Evolutionary conservation across 1,284 basidiomycete genomes (phyloP), one percentile per base, ranked within the genome.

Genomic region (Gymnopus androsaceus): DNA sequence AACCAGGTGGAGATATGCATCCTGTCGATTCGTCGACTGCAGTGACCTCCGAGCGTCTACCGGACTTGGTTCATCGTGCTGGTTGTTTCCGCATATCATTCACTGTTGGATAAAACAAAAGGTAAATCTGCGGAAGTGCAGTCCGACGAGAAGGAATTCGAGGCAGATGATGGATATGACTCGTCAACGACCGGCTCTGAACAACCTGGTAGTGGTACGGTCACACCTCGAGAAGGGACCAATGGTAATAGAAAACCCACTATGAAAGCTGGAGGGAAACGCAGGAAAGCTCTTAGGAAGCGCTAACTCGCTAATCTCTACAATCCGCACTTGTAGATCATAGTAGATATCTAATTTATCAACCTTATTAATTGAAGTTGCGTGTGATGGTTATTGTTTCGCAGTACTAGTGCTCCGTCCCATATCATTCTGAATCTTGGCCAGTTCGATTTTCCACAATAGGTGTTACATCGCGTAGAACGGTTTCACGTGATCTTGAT

Each of bases 61-160:
- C 68, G 73, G 45, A 85, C 84, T 19, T 85, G 83, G 83, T 78
- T 81, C 59, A 51, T 69, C 46, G 57, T 63, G 41, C 63, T 83
- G 50, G 54, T 76, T 46, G 50, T 56, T 36, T 56, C 58, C 55
- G 52, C 67, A 31, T 63, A 53, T 36, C 28, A 17, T 15, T 45
- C 9, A 2, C 21, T 30, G 23, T 19, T 28, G n/a, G 31, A 52
- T 5, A 44, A 30, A 15, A 17, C 21, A 5, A 49, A 45, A 12
- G 48, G 51, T 17, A 36, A 19, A 15, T 12, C 27, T 53, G 54
- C 45, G 63, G 61, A 36, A 66, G 70, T 36, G 56, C 54, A 36
- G 55, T 46, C 33, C 28, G 65, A 59, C 28, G 65, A 59, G n/a
- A 62, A 63, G 27, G 72, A 69, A 40, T 64, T 59, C 21, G 68